Percentiles rank a stretch among this genome's conserved stretches.
These are phyloP conservation scores for Astrephomene gubernaculifera DNA, from an alignment of 139 green algal species.

Conservation along the genomic window DNA sequence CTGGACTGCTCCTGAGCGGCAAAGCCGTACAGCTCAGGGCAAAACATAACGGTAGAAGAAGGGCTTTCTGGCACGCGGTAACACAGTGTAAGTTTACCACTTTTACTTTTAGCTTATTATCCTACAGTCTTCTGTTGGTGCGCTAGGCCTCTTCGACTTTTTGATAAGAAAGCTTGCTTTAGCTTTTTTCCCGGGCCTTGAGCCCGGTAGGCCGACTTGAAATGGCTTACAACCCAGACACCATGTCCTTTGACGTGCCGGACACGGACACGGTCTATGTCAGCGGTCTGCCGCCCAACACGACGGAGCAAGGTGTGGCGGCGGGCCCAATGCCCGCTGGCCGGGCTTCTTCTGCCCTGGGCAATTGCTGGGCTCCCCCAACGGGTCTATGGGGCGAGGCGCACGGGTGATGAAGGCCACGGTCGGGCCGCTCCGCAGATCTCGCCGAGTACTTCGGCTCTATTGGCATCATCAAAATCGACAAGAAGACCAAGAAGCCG, in stretches of 20 bases:
- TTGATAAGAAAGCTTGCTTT: too few species aligned
- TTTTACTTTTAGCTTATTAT: background rate
- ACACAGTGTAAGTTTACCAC: too few species aligned
- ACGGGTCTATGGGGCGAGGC: background rate
- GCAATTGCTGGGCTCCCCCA: background rate
- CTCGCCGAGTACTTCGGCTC: constrained; percentile 84
- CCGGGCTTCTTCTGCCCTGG: background rate
- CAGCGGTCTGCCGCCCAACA: constrained; percentile 66
- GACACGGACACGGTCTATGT: constrained; percentile 80
- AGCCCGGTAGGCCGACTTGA: background rate
- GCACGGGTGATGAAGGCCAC: constrained; percentile 27
- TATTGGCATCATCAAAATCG: constrained; percentile 70
- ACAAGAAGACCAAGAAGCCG: constrained; percentile 81
- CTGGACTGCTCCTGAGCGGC: too few species aligned
- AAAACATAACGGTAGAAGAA: too few species aligned
- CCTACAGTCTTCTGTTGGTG: background rate
- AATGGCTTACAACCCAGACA: constrained; percentile 75
- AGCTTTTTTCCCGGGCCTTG: too few species aligned
- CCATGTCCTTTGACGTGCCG: constrained; percentile 72
- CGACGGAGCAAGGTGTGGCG: constrained; percentile 65
- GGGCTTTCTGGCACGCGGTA: too few species aligned
- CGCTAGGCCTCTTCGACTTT: background rate
- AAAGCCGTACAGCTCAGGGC: too few species aligned
- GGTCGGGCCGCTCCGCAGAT: constrained; percentile 41
- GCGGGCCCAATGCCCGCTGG: background rate